Evolutionary conservation across 1,284 basidiomycete genomes (phyloP).

Genomic region (Tilletia indica): DNA sequence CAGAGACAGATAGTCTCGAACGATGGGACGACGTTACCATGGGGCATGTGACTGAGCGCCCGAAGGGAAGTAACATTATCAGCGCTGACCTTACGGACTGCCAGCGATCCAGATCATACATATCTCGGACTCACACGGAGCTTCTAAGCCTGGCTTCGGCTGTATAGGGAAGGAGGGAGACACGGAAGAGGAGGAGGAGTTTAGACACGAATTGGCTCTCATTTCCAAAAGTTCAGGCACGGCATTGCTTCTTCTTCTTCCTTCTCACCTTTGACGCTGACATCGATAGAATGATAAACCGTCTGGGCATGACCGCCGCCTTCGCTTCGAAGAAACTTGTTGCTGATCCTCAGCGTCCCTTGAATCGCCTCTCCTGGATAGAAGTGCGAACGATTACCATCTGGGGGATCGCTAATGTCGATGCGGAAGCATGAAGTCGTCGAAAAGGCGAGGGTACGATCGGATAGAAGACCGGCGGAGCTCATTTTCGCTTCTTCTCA

Average conservation of each 20-base stretch:
- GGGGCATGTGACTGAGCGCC: background rate
- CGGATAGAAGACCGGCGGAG: background rate
- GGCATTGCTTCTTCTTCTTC: too few relatives aligned
- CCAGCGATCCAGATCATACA: too few relatives aligned
- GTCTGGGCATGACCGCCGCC: background rate
- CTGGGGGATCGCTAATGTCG: background rate
- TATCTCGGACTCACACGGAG: background rate
- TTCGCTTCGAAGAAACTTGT: background rate
- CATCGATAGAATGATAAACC: background rate
- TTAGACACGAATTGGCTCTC: background rate
- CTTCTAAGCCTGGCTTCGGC: background rate
- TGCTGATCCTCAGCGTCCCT: slow-evolving; percentile 1
- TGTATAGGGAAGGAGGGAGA: background rate
- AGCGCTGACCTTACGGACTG: too few relatives aligned
- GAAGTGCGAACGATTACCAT: background rate
- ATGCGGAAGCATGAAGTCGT: slow-evolving; percentile 2
- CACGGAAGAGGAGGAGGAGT: background rate
- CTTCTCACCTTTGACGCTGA: background rate
- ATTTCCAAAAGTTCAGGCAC: too few relatives aligned
- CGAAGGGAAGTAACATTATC: too few relatives aligned
- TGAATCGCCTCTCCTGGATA: background rate
- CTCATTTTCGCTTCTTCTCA: background rate
- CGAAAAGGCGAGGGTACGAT: slow-evolving; percentile 7
- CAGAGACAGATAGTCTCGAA: background rate
- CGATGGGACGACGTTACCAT: slow-evolving; percentile 1